These are phyloP conservation scores for Aspergillus saccharolyticus DNA, from an alignment of 495 filamentous ascomycete genomes.

Conservation along the genomic window DNA sequence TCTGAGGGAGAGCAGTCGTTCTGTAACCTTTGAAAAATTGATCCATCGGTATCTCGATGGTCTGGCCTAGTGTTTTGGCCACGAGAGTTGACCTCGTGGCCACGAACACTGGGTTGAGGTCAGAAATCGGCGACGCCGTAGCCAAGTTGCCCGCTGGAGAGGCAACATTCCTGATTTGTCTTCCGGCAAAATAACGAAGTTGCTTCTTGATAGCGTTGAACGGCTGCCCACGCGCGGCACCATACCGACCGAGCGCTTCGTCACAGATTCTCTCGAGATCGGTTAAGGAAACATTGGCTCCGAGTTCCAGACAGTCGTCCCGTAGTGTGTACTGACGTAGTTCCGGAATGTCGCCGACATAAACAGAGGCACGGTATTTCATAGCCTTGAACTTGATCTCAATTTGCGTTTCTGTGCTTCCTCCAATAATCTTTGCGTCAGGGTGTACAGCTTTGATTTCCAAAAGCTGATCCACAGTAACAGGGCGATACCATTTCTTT, in stretches of 20 bases:
- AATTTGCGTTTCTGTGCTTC: constrained; percentile 95
- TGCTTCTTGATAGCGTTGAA: constrained; percentile 69
- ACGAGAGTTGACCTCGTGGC: constrained; percentile 77
- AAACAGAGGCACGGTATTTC: constrained; percentile 85
- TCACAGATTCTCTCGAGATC: constrained; percentile 60
- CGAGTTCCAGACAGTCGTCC: constrained; percentile 77
- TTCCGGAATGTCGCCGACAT: constrained; percentile 88
- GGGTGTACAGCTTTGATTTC: constrained; percentile 86
- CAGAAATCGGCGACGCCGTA: constrained; percentile 93
- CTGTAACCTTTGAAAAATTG: constrained; percentile 92
- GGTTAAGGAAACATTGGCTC: constrained; percentile 86
- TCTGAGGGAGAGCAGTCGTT: constrained; percentile 70
- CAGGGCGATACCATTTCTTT: constrained; percentile 90
- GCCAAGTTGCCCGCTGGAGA: constrained; percentile 94
- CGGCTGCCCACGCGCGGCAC: constrained; percentile 59
- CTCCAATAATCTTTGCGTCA: constrained; percentile 88
- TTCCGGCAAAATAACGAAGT: constrained; percentile 83
- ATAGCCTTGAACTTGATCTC: constrained; percentile 97
- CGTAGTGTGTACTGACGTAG: constrained; percentile 72
- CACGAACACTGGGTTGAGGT: constrained; percentile 92
- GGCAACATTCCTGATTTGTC: constrained; percentile 95
- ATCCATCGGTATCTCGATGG: constrained; percentile 81
- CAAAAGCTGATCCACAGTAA: constrained; percentile 78
- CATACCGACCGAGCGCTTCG: constrained; percentile 77
- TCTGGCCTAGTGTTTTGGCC: constrained; percentile 65